These are phyloP conservation scores for Eucalyptus paniculata DNA, from an alignment of 345 rosid genomes.

Conservation along the genomic window DNA sequence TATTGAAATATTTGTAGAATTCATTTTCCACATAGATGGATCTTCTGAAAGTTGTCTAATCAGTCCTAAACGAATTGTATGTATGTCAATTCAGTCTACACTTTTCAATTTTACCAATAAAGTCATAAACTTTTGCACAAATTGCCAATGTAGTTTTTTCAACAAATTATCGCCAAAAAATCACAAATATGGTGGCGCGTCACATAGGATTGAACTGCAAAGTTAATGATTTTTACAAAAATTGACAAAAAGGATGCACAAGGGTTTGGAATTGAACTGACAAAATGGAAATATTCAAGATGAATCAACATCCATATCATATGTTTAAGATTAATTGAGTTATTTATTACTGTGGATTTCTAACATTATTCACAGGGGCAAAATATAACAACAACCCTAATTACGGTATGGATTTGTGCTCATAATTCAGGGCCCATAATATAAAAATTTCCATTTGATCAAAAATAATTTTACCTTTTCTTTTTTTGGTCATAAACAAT, in stretches of 20 bases:
- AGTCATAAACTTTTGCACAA: rapidly evolving
- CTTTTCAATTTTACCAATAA: rapidly evolving
- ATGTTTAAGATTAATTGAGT: rapidly evolving
- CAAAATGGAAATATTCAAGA: rapidly evolving
- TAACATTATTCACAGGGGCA: rapidly evolving
- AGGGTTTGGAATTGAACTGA: rapidly evolving
- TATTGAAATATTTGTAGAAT: no score
- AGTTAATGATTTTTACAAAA: rapidly evolving
- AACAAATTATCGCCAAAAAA: rapidly evolving
- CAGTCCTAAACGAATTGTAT: rapidly evolving
- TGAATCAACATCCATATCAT: rapidly evolving
- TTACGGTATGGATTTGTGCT: rapidly evolving
- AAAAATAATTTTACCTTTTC: rapidly evolving
- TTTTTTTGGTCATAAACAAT: no score
- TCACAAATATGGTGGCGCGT: rapidly evolving
- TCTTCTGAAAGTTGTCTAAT: no score
- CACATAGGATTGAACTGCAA: rapidly evolving
- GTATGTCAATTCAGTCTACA: rapidly evolving
- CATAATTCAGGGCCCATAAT: background rate
- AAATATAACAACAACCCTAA: no score
- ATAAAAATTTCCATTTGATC: background rate
- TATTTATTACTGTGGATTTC: no score
- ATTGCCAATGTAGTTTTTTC: no score
- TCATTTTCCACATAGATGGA: no score
- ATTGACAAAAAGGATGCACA: rapidly evolving